Conservation (phyloP, 129 eudicot species). For the Lactuca sativa region DNA sequence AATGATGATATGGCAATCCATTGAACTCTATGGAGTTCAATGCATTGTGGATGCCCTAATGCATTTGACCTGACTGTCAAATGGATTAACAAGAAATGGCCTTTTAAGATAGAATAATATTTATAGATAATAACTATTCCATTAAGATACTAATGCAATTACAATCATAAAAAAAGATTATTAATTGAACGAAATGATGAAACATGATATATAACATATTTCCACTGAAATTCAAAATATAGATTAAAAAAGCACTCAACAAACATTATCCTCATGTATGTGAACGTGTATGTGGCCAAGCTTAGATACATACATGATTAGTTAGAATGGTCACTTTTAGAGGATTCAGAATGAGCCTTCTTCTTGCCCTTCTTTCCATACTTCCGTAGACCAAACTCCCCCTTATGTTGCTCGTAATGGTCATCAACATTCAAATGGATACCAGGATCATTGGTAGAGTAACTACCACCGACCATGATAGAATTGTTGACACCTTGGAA, state of each 20-base stretch:
- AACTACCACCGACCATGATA: constrained; percentile 70
- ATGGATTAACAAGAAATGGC: too few species aligned
- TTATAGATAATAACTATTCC: background rate
- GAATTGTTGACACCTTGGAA: constrained; percentile 81
- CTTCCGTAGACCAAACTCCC: background rate
- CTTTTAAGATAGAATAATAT: too few species aligned
- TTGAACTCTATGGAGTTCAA: too few species aligned
- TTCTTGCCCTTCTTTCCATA: constrained; percentile 33
- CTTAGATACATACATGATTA: background rate
- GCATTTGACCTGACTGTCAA: too few species aligned
- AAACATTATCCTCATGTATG: too few species aligned
- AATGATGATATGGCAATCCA: too few species aligned
- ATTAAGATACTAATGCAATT: background rate
- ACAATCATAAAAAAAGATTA: too few species aligned
- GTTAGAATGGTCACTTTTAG: constrained; percentile 21
- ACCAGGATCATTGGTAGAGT: constrained; percentile 76
- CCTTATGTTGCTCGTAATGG: constrained; percentile 11
- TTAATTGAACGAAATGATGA: too few species aligned
- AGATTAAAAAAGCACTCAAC: background rate
- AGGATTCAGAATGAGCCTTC: constrained; percentile 21
- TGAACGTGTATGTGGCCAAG: too few species aligned
- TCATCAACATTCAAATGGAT: constrained; percentile 79
- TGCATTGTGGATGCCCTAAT: too few species aligned
- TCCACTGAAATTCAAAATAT: background rate
- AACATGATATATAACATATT: too few species aligned